A percentile compares a stretch with the other conserved stretches of the same genome.
Evolutionary conservation across 257 asterid genomes (phyloP).

Genomic region (Lithospermum erythrorhizon): DNA sequence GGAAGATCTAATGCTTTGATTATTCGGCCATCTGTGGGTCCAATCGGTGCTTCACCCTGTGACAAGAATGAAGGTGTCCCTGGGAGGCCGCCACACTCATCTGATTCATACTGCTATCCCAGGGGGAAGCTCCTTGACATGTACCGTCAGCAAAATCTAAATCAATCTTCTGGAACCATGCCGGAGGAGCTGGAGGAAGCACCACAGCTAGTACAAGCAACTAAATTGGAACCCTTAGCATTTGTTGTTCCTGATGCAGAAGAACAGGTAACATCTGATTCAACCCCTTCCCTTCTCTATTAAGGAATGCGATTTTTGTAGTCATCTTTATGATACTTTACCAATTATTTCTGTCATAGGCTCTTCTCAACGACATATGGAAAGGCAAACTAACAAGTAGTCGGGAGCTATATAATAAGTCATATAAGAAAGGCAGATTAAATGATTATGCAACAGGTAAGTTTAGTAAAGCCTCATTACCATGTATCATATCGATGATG

Average conservation of each 20-base stretch:
- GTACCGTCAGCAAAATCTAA: slow-evolving; percentile 60
- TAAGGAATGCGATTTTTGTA: neutral
- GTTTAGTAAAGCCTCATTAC: neutral
- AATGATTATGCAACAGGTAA: slow-evolving; percentile 54
- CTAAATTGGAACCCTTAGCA: slow-evolving; percentile 61
- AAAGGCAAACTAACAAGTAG: slow-evolving; percentile 64
- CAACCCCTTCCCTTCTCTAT: neutral
- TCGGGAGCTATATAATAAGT: slow-evolving; percentile 43
- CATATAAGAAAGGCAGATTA: slow-evolving; percentile 46
- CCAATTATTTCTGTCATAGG: slow-evolving; percentile 30
- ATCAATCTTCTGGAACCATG: slow-evolving; percentile 29
- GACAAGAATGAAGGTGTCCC: slow-evolving; percentile 35
- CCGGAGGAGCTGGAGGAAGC: slow-evolving; percentile 65
- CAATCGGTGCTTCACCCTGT: slow-evolving; percentile 40
- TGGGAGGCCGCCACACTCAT: slow-evolving; percentile 31
- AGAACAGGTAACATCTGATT: slow-evolving; percentile 46
- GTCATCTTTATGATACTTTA: slow-evolving; percentile 5
- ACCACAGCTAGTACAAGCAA: slow-evolving; percentile 43
- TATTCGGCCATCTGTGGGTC: slow-evolving; percentile 36
- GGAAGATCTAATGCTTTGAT: slow-evolving; percentile 54
- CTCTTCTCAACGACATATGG: slow-evolving; percentile 56
- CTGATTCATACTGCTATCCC: slow-evolving; percentile 49
- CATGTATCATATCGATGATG: neutral
- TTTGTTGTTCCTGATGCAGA: slow-evolving; percentile 76
- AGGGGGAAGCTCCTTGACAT: slow-evolving; percentile 92